Base-by-base conservation (phyloP, 306 rosid species). In the Vigna nakashimae region DNA sequence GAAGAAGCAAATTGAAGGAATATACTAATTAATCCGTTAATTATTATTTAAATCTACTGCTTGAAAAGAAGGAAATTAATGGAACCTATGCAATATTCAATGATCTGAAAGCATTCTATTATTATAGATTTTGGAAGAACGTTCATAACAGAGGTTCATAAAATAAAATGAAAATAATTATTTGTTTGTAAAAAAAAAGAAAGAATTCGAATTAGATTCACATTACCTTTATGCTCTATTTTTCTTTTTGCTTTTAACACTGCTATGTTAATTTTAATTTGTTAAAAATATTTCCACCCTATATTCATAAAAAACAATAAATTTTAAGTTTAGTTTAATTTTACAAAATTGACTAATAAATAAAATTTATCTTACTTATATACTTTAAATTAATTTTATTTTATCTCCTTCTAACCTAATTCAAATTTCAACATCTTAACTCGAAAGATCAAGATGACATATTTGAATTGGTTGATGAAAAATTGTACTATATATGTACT, bases 131-230 rank as follows among this genome's bases (percentile, higher is more conserved):
- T 3, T 30, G 3, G 5, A 30, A 42, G 10, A 42, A 42, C 3
- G n/a, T n/a, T n/a, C n/a, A 57, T 1, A 57, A 57, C 38, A 26
- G 4, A 57, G 36, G 5, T 57, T 57, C 36, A 26, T 57, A 22
- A 51, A 51, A 7, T 51, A 6, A 52, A 52, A 52, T 6, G 11
- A 9, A 55, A 55, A 2, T 2, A 18, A 9, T 59, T 14, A 1
- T 14, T 59, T 28, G 1, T 4, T 28, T 5, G 5, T 57, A 0
- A 24, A 13, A 13, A 58, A 26, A 13, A 28, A 59, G 6, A 3
- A 13, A 28, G n/a, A 57, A 4, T 45, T 45, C 15, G 64, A 59
- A 59, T 59, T 59, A 28, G 65, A 28, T 59, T 59, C 65, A 59
- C 42, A 0, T 16, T 24, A 58, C 9, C 65, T 59, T 28, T 28